Base-by-base conservation (phyloP, 2,329 filamentous ascomycete genomes). In the Corniculantispora saksenae region DNA sequence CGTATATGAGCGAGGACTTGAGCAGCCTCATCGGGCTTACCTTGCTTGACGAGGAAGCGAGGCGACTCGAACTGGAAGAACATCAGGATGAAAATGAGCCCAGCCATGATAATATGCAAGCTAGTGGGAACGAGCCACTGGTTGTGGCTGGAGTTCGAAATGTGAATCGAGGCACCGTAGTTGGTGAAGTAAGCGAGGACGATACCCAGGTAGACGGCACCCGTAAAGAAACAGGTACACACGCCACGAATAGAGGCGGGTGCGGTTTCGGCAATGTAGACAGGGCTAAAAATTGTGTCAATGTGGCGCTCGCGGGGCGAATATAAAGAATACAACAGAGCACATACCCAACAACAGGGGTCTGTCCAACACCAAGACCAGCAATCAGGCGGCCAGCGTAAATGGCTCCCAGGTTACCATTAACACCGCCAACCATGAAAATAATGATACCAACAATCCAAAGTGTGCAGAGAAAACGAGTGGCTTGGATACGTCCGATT, bases 161-260 rank as follows among this genome's bases (percentile, higher is more conserved):
- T 77, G 73, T 86, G 78, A 51, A 86, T 62, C 64, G 81, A 75
- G 62, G 78, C 81, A 65, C 88, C 88, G 72, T 89, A 90, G 75
- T 89, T 91, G 66, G 89, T 86, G 71, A 93, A 94, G 78, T 93
- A 94, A 10, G 89, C 90, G 19, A 94, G 81, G 70, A 94, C 90
- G 67, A 93, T 92, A 27, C 91, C 91, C 61, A 91, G 77, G 72
- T 94, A 94, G 25, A 94, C 91, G 58, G 78, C 78, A 3, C 79
- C 79, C 10, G 78, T 81, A 71, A 81, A 81, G 71, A 80, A 76
- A 66, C 79, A 90, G 1, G 91, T 92, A 72, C 90, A 93, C 25
- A 94, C 84, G 69, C 91, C 90, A 63, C 90, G 86, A 66, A 92
- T 82, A 1, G 87, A 84, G 2, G 88, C 86, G 0, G 90, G 90